phyloP scores from a whole-genome alignment of 140 eudicot species.

The Flaveria floridana region DNA sequence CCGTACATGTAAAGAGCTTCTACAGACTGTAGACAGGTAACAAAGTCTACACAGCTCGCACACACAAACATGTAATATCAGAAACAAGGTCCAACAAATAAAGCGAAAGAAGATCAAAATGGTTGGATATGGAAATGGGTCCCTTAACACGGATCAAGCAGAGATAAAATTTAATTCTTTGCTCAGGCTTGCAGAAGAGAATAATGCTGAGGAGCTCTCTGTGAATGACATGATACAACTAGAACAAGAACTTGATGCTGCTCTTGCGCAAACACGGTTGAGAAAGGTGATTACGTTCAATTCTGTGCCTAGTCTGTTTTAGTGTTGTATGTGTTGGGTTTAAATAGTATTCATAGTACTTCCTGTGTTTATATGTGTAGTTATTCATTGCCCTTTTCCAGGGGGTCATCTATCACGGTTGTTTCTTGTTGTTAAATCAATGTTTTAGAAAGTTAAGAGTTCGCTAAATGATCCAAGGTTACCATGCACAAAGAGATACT shows the following conservation, averaged over 20 bases:
- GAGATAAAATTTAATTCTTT: slow-evolving; percentile 18
- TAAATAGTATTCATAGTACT: background rate
- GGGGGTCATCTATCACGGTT: background rate
- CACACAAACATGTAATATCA: background rate
- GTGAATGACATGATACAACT: slow-evolving; percentile 31
- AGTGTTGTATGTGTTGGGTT: slow-evolving; percentile 6
- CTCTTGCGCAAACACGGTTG: slow-evolving; percentile 32
- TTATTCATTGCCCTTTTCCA: background rate
- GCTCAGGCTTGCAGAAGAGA: slow-evolving; percentile 26
- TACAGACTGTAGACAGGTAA: slow-evolving; percentile 30
- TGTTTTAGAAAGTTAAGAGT: background rate
- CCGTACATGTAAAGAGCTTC: slow-evolving; percentile 31
- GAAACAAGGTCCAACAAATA: background rate
- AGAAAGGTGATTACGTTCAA: slow-evolving; percentile 35
- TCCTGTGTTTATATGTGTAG: background rate
- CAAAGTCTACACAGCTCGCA: background rate
- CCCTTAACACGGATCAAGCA: background rate
- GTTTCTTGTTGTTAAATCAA: background rate
- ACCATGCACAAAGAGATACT: background rate
- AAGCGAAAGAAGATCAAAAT: background rate
- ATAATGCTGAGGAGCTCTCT: slow-evolving; percentile 9
- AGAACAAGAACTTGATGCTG: slow-evolving; percentile 35
- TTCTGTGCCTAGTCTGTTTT: background rate
- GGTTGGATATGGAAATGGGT: background rate
- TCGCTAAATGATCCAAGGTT: background rate